A percentile compares a stretch with the other conserved stretches of the same genome.
Evolutionary conservation across 2,329 filamentous ascomycete genomes (phyloP).

Genomic region (Emydomyces testavorans): DNA sequence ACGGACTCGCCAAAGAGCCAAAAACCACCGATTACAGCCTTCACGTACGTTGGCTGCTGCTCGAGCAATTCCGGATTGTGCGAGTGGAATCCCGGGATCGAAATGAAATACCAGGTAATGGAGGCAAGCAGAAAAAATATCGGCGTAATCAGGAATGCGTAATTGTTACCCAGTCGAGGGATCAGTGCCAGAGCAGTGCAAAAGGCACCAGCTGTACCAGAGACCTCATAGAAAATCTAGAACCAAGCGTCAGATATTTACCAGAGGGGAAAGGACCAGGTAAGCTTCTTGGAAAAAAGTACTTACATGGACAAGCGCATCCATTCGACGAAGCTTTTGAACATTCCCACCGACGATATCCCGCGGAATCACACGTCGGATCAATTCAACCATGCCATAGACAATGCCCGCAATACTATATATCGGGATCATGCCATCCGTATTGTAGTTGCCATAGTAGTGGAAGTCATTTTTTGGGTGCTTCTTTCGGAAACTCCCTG

Average conservation of each 20-base stretch:
- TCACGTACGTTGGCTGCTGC: neutral
- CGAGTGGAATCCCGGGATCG: neutral
- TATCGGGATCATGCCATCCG: slow-evolving; percentile 4
- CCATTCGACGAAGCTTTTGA: slow-evolving; percentile 5
- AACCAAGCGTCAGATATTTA: neutral
- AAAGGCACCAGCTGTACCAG: neutral
- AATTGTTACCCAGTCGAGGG: slow-evolving; percentile 4
- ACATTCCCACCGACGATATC: slow-evolving; percentile 6
- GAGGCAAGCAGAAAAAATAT: slow-evolving; percentile 4
- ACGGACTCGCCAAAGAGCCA: slow-evolving; percentile 5
- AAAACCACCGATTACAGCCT: slow-evolving; percentile 1
- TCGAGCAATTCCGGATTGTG: neutral
- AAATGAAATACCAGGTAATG: slow-evolving; percentile 5
- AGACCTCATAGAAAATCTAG: slow-evolving; percentile 4
- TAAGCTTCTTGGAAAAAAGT: neutral
- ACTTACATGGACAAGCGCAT: slow-evolving; percentile 3
- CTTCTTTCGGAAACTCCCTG: neutral
- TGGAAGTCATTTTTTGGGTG: slow-evolving; percentile 9
- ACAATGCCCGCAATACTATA: slow-evolving; percentile 5
- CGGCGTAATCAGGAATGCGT: slow-evolving; percentile 5
- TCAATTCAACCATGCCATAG: slow-evolving; percentile 7
- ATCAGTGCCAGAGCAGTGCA: slow-evolving; percentile 1
- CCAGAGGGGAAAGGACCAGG: neutral
- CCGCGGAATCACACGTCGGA: slow-evolving; percentile 4
- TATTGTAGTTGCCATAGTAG: slow-evolving; percentile 8